Evolutionary conservation across 2,329 filamentous ascomycete species (phyloP).

Genomic region (Cercospora beticola): DNA sequence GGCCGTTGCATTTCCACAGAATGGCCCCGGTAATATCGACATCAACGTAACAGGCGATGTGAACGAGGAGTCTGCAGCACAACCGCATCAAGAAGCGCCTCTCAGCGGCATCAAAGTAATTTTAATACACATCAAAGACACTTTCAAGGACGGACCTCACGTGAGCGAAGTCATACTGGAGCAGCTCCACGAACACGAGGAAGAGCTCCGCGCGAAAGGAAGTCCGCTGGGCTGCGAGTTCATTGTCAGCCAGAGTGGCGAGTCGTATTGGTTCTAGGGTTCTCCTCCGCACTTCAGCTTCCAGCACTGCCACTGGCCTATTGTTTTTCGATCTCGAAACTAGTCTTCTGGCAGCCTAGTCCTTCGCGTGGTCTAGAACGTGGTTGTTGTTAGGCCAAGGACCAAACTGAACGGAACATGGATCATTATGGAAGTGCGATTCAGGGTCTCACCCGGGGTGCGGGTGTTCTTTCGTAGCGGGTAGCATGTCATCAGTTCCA

Average conservation of each 20-base stretch:
- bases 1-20: conserved; percentile 17
- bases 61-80: not conserved
- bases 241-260: conserved; percentile 66
- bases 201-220: conserved; percentile 45
- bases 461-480: not conserved
- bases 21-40: not conserved
- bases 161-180: conserved; percentile 66
- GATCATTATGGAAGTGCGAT: not conserved
- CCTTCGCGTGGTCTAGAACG: not conserved
- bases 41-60: conserved; percentile 10
- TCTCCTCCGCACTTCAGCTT: not conserved
- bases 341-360: not conserved
- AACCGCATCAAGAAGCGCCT: conserved; percentile 42
- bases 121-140: conserved; percentile 88
- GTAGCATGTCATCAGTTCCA: not conserved
- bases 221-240: conserved; percentile 76
- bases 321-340: not conserved
- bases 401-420: not conserved
- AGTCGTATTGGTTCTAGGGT: conserved; percentile 53
- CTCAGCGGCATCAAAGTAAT: conserved; percentile 75
- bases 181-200: conserved; percentile 67
- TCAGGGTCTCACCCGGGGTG: not conserved
- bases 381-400: not conserved
- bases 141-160: conserved; percentile 66
- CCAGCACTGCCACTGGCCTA: not conserved